Evolutionary conservation across 371 early-diverging fungal genomes (phyloP), one percentile per base, ranked within the genome.

Genomic region (Phascolomyces articulosus): DNA sequence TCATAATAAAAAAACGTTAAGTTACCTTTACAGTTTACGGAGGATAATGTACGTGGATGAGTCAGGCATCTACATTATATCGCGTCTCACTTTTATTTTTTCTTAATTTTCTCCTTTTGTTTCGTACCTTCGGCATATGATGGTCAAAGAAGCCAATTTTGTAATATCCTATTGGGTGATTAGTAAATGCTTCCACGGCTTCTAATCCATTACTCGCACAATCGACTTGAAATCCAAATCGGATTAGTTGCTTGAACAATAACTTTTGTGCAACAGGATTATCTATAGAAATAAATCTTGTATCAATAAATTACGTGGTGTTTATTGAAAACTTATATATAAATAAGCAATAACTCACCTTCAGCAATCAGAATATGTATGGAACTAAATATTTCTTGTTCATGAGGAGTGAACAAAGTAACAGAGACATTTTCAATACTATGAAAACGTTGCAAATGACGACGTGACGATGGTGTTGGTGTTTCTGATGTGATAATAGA

Each of bases 91-190:
- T 18, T 4, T n/a, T 18, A 16, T 29, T 18, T 29, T 28, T n/a
- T n/a, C n/a, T n/a, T n/a, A n/a, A n/a, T n/a, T n/a, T n/a, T n/a
- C n/a, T n/a, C n/a, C n/a, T n/a, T n/a, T n/a, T n/a, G n/a, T n/a
- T n/a, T n/a, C n/a, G n/a, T n/a, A 78, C 78, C 63, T 77, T 73
- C 28, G 81, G 81, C 81, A 80, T 80, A 59, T 80, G 81, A 59
- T 78, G 78, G 63, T 80, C 81, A 71, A 80, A 80, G 38, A 80
- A 78, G 1, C 66, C 78, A 71, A 80, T 74, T 8, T 60, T 59
- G 58, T 75, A 80, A 58, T 72, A 70, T 0, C 73, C 66, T 6
- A 51, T 49, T 2, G 78, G 74, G 31, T 74, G 72, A 26, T 54
- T 64, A 2, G 34, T 58, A 76, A 78, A 80, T 28, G 67, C 62